Evolutionary conservation across 2,329 filamentous ascomycete species (phyloP).

Genomic region (Ascomycota sp.): DNA sequence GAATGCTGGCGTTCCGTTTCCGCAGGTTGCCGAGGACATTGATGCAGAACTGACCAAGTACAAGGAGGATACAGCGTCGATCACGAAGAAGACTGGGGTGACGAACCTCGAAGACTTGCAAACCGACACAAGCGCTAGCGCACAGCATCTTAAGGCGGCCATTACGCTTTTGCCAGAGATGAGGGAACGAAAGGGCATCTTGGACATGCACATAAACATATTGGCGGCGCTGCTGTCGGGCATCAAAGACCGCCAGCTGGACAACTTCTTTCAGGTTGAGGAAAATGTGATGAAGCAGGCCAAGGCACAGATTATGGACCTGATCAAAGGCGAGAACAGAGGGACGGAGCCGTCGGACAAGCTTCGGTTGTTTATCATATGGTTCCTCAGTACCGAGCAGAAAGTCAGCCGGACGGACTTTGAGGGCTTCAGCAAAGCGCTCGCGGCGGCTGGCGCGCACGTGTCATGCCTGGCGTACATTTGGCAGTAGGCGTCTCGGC

Average conservation of each 20-base stretch:
- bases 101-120: constrained; percentile 83
- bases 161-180: constrained; percentile 86
- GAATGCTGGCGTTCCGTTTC: constrained; percentile 79
- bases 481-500: constrained; percentile 41
- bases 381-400: constrained; percentile 85
- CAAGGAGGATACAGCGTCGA: constrained; percentile 83
- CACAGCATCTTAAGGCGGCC: constrained; percentile 86
- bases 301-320: constrained; percentile 71
- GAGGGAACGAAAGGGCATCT: constrained; percentile 71
- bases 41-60: constrained; percentile 85
- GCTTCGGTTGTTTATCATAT: constrained; percentile 85
- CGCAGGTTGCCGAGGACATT: constrained; percentile 90
- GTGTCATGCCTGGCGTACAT: constrained; percentile 67
- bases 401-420: constrained; percentile 70
- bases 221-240: constrained; percentile 54
- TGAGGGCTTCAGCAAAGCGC: constrained; percentile 66
- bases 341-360: constrained; percentile 76
- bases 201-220: constrained; percentile 99
- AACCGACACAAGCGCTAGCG: constrained; percentile 71
- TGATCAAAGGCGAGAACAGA: constrained; percentile 63
- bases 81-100: constrained; percentile 88
- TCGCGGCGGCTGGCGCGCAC: constrained; percentile 57
- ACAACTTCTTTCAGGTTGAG: constrained; percentile 91
- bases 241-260: constrained; percentile 86
- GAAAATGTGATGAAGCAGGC: constrained; percentile 83